Conservation (phyloP, 345 rosid species). For the Erucastrum elatum region DNA sequence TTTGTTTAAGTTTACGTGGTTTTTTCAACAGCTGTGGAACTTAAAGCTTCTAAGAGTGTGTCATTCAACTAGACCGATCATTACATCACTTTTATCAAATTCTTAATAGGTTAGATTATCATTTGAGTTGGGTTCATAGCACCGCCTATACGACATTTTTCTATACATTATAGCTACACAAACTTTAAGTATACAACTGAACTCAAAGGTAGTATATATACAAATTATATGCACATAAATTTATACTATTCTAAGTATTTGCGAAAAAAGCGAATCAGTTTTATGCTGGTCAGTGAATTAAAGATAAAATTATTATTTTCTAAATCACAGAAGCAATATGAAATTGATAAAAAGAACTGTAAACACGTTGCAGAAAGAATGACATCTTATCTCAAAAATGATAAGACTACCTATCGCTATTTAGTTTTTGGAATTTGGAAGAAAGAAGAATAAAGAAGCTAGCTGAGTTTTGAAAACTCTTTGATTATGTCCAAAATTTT, state of each 20-base stretch:
- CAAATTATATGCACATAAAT: neutral
- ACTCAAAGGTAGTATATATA: neutral
- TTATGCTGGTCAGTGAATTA: neutral
- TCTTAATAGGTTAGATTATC: neutral
- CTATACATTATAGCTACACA: neutral
- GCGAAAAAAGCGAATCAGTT: neutral
- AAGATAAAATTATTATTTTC: no score
- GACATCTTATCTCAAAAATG: neutral
- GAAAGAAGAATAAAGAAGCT: constrained; percentile 9
- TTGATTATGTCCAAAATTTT: constrained; percentile 11
- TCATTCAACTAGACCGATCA: neutral
- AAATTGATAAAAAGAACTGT: neutral
- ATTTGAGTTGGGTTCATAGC: neutral
- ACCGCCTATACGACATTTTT: neutral
- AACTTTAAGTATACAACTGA: neutral
- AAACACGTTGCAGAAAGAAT: neutral
- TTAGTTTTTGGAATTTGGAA: constrained; percentile 7
- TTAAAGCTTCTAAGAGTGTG: neutral
- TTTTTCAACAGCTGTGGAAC: constrained; percentile 1
- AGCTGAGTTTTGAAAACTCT: constrained; percentile 18
- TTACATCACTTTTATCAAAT: neutral
- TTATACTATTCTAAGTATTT: neutral
- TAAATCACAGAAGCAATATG: neutral
- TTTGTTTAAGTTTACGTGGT: neutral
- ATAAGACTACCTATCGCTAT: neutral